Evolutionary conservation across 495 filamentous ascomycete species (phyloP), one percentile per base, ranked within the genome.

Genomic region (Hamigera avellanea): DNA sequence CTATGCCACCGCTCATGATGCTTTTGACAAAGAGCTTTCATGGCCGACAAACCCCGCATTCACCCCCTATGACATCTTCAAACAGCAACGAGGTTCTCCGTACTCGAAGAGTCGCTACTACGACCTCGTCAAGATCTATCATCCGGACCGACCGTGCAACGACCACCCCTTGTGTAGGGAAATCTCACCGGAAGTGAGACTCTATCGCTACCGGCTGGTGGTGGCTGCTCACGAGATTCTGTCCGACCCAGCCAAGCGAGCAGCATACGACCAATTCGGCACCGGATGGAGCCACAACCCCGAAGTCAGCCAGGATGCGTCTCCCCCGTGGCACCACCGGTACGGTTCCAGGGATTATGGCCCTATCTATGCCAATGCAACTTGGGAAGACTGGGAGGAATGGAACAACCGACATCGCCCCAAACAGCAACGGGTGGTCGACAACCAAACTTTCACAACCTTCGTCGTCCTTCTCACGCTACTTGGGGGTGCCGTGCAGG

Each of bases 301-400:
- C 1, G 36, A 40, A 8, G 42, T 23, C 7, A 27, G 37, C 19
- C 26, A 29, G 31, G 33, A 13, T 9, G 16, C 25, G 3, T 19
- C 40, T 4, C 26, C 33, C 4, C 38, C 42, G 7, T 39, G 41
- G 13, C 60, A 41, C 42, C 28, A 32, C 4, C 34, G 16, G 13
- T 16, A 44, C 2, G 47, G 43, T 14, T 39, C 27, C 53, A 64
- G 39, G 32, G 53, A 40, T 31, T 60, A 38, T 47, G 66, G 53
- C 34, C 62, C 54, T 26, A 77, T 89, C 15, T 77, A 74, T 49
- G 64, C 67, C 40, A 95, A 95, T 50, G 93, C 86, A 9, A 98
- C 89, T 0, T 98, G 91, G 91, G 91, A 98, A 51, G 93, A 98
- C 53, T 98, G 93, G 91, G 88, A 98, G 61, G 70, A 69, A 27